phyloP scores from a whole-genome alignment of 495 filamentous ascomycete species.

The Trichoderma reesei region DNA sequence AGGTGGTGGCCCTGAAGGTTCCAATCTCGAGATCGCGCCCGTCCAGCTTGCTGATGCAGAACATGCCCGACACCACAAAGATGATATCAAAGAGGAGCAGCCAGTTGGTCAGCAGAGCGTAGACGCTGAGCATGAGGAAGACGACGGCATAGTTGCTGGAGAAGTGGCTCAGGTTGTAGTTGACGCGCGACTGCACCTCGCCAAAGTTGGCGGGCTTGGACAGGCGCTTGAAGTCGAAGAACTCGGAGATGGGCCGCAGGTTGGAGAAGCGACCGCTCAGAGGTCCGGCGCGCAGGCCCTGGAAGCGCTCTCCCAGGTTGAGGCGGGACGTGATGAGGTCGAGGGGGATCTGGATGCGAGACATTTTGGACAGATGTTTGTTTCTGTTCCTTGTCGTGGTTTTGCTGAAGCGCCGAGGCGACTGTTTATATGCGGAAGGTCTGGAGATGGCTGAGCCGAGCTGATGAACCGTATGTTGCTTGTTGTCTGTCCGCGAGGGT shows the following conservation, averaged over 20 bases:
- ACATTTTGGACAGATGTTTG: conserved; percentile 46
- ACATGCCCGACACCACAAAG: conserved; percentile 75
- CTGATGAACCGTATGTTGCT: not conserved
- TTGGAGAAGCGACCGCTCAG: conserved; percentile 80
- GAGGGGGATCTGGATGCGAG: conserved; percentile 81
- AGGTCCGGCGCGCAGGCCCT: conserved; percentile 65
- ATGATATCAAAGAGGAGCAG: conserved; percentile 83
- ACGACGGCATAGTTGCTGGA: conserved; percentile 96
- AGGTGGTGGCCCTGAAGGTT: conserved; percentile 70
- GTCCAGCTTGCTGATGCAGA: conserved; percentile 75
- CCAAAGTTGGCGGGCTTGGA: conserved; percentile 87
- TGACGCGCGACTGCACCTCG: conserved; percentile 86
- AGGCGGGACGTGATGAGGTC: conserved; percentile 84
- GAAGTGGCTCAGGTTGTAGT: conserved; percentile 96
- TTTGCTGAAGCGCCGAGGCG: too few relatives aligned
- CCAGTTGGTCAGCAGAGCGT: conserved; percentile 79
- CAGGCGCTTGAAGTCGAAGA: conserved; percentile 88
- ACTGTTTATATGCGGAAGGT: too few relatives aligned
- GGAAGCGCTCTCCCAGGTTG: conserved; percentile 64
- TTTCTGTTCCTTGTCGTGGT: not conserved
- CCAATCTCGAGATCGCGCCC: conserved; percentile 84
- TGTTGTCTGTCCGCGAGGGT: not conserved
- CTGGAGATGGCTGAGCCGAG: too few relatives aligned
- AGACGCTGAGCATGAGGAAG: conserved; percentile 90
- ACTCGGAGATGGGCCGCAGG: conserved; percentile 82